Percentiles rank a stretch among this genome's conserved stretches.
Conservation (phyloP, 2,329 filamentous ascomycete genomes). For the Samsoniella hepiali region DNA sequence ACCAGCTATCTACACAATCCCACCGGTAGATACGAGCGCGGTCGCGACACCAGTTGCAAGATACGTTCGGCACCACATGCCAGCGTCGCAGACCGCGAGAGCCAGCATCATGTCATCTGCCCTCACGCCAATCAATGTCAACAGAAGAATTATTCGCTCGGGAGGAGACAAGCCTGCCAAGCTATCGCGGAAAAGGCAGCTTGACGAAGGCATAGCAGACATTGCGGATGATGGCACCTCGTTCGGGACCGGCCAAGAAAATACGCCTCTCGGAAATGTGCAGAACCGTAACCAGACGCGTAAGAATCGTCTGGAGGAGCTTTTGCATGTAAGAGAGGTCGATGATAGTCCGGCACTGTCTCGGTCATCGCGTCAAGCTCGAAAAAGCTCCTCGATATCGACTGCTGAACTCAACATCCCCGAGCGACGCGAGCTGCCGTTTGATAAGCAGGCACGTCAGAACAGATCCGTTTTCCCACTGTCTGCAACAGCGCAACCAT, state of each 20-base stretch:
- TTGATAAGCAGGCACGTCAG: slow-evolving; percentile 28
- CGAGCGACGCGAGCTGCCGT: slow-evolving; percentile 43
- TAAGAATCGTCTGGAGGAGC: slow-evolving; percentile 31
- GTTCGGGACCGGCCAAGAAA: slow-evolving; percentile 21
- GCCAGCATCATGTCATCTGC: slow-evolving; percentile 26
- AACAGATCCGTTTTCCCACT: background rate
- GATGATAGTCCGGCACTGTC: slow-evolving; percentile 26
- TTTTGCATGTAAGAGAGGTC: slow-evolving; percentile 33
- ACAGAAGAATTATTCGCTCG: slow-evolving; percentile 28
- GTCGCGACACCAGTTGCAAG: slow-evolving; percentile 21
- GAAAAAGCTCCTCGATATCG: slow-evolving; percentile 20
- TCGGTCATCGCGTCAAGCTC: slow-evolving; percentile 26
- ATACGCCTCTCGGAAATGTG: slow-evolving; percentile 14
- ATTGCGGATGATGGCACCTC: slow-evolving; percentile 49
- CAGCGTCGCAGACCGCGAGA: slow-evolving; percentile 23
- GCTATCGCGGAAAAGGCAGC: slow-evolving; percentile 23
- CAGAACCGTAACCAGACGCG: slow-evolving; percentile 13
- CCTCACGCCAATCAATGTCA: slow-evolving; percentile 38
- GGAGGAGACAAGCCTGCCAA: slow-evolving; percentile 23
- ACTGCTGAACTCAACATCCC: slow-evolving; percentile 33
- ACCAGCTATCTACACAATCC: slow-evolving; percentile 7
- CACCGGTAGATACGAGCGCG: background rate
- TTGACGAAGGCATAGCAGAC: slow-evolving; percentile 38
- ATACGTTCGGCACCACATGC: slow-evolving; percentile 23
- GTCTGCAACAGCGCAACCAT: background rate